Percentiles rank a stretch among this genome's conserved stretches.
phyloP scores from a whole-genome alignment of 176 grass and related monocot species.

The Oryza glaberrima region DNA sequence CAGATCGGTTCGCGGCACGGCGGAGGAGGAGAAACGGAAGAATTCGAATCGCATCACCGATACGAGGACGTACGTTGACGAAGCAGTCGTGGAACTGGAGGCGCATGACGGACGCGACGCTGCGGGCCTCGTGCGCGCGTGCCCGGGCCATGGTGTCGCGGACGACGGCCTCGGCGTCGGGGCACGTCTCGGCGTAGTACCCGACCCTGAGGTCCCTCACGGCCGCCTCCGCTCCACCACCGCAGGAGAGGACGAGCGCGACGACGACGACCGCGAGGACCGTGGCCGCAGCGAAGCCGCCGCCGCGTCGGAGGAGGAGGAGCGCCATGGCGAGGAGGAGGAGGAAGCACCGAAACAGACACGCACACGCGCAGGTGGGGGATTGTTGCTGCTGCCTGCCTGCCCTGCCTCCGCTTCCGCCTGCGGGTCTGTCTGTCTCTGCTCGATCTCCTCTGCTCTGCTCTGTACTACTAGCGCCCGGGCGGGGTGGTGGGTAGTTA shows the following conservation, averaged over 20 bases:
- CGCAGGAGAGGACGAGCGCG: not conserved
- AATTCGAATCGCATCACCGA: not conserved
- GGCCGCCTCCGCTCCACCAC: constrained; percentile 20
- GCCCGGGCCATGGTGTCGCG: constrained; percentile 58
- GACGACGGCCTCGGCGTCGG: constrained; percentile 71
- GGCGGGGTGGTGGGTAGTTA: constrained; percentile 15
- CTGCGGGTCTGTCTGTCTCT: not conserved
- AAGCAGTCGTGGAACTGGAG: constrained; percentile 99
- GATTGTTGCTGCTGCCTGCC: not conserved
- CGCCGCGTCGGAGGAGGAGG: not conserved
- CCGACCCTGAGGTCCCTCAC: constrained; percentile 55
- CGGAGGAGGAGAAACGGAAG: not conserved
- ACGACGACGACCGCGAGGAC: not conserved
- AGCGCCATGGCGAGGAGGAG: constrained; percentile 39
- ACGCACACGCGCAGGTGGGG: not conserved
- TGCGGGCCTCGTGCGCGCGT: constrained; percentile 64
- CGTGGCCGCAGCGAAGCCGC: not conserved
- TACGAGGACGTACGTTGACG: constrained; percentile 64
- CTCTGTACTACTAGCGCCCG: not conserved
- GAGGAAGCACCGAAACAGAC: not conserved
- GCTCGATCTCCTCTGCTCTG: not conserved
- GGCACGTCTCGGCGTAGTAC: constrained; percentile 88
- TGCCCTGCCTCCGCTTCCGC: not conserved
- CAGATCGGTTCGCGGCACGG: not conserved
- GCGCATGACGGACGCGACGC: constrained; percentile 91